phyloP scores from a whole-genome alignment of 1,139 yeast genomes.

The Scheffersomyces lignicola region DNA sequence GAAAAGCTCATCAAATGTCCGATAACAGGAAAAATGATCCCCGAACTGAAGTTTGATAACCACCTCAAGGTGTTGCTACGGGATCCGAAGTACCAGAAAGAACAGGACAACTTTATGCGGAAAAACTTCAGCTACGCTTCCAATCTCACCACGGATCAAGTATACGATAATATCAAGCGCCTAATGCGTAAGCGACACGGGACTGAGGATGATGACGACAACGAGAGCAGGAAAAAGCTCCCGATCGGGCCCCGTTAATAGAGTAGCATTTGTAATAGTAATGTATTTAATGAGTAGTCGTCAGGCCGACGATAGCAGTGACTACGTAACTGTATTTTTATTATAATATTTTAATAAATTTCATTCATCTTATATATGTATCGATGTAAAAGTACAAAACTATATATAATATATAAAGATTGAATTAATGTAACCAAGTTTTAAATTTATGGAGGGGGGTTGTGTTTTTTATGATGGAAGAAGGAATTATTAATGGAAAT shows the following conservation, averaged over 20 bases:
- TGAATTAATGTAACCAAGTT: not conserved
- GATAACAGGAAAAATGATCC: conserved; percentile 65
- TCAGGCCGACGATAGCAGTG: too few species aligned
- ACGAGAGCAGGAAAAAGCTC: conserved; percentile 5
- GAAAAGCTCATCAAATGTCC: conserved; percentile 64
- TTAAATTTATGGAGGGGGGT: not conserved
- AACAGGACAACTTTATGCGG: conserved; percentile 62
- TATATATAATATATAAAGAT: not conserved
- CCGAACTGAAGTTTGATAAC: conserved; percentile 69
- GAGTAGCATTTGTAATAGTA: not conserved
- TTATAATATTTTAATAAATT: too few species aligned
- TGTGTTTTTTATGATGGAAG: not conserved
- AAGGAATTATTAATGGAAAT: not conserved
- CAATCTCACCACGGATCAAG: conserved; percentile 68
- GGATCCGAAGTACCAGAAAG: conserved; percentile 78
- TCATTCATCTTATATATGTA: not conserved
- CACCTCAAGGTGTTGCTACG: conserved; percentile 72
- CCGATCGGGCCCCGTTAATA: conserved; percentile 2
- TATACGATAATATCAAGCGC: conserved; percentile 71
- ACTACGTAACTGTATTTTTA: too few species aligned
- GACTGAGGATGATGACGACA: conserved; percentile 7
- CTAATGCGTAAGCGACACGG: conserved; percentile 42
- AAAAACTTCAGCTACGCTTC: conserved; percentile 60
- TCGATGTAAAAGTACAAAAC: not conserved
- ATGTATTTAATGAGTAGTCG: too few species aligned